phyloP scores from a whole-genome alignment of 805 yeast species.

The Nakazawaea ishiwadae region DNA sequence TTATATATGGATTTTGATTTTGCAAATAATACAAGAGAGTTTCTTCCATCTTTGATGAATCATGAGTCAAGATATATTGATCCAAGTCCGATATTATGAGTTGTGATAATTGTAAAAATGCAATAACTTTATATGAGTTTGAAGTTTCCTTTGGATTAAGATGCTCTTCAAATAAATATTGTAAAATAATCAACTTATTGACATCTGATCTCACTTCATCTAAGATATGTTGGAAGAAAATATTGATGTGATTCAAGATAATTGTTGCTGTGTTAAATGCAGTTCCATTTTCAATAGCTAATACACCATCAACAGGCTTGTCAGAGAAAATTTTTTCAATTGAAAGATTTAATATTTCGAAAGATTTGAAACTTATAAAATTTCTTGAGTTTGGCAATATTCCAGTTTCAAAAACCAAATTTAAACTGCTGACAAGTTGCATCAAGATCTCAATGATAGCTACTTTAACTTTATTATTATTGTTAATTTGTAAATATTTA shows the following conservation, averaged over 20 bases:
- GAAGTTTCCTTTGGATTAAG: background rate
- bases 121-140: conserved; percentile 15
- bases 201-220: conserved; percentile 28
- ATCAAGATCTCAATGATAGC: conserved; percentile 25
- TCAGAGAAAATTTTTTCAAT: conserved; percentile 21
- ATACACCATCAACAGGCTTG: background rate
- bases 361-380: conserved; percentile 24
- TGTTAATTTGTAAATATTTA: conserved; percentile 13
- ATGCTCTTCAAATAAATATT: conserved; percentile 6
- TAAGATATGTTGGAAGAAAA: conserved; percentile 23
- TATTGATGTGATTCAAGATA: conserved; percentile 23
- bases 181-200: conserved; percentile 25
- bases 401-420: conserved; percentile 26
- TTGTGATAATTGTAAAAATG: conserved; percentile 24
- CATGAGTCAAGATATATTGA: conserved; percentile 26
- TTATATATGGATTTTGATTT: conserved; percentile 32
- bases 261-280: conserved; percentile 18
- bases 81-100: conserved; percentile 23
- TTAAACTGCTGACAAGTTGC: conserved; percentile 26
- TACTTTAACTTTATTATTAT: conserved; percentile 16
- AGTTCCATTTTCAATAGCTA: background rate
- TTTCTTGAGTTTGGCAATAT: conserved; percentile 23
- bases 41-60: conserved; percentile 23
- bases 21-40: conserved; percentile 32
- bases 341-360: conserved; percentile 21